phyloP scores from a whole-genome alignment of 164 flowering plant genomes.

The Vitis rotundifolia region DNA sequence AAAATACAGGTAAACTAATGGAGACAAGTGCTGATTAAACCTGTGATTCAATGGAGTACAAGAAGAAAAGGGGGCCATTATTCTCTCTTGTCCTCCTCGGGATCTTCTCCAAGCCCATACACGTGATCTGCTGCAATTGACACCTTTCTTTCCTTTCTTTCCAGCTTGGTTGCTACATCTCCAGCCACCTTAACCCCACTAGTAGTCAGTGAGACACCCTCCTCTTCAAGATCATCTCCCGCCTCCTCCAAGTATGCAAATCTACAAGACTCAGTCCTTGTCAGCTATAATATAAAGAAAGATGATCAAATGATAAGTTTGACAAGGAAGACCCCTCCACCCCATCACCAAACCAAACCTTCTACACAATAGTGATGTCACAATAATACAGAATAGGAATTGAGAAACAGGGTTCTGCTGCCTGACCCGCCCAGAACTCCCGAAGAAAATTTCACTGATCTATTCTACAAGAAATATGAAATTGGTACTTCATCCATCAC shows the following conservation, averaged over 20 bases:
- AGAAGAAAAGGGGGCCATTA: conserved; percentile 4
- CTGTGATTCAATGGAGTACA: neutral
- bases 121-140: conserved; percentile 35
- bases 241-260: conserved; percentile 63
- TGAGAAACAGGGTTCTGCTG: neutral
- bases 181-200: conserved; percentile 29
- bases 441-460: too few relatives aligned
- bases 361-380: neutral
- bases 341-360: neutral
- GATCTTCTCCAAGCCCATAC: conserved; percentile 38
- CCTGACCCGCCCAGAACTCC: too few relatives aligned
- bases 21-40: neutral
- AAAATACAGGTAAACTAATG: neutral
- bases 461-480: too few relatives aligned
- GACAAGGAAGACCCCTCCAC: too few relatives aligned
- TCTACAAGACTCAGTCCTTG: conserved; percentile 12
- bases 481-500: too few relatives aligned
- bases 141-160: conserved; percentile 43
- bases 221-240: conserved; percentile 71
- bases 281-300: too few relatives aligned
- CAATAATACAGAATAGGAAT: neutral
- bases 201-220: conserved; percentile 51
- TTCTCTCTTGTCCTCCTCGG: conserved; percentile 47
- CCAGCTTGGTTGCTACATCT: conserved; percentile 36
- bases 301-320: too few relatives aligned